Base-by-base conservation (phyloP, 768 basidiomycete species). In the Multifurca ochricompacta region DNA sequence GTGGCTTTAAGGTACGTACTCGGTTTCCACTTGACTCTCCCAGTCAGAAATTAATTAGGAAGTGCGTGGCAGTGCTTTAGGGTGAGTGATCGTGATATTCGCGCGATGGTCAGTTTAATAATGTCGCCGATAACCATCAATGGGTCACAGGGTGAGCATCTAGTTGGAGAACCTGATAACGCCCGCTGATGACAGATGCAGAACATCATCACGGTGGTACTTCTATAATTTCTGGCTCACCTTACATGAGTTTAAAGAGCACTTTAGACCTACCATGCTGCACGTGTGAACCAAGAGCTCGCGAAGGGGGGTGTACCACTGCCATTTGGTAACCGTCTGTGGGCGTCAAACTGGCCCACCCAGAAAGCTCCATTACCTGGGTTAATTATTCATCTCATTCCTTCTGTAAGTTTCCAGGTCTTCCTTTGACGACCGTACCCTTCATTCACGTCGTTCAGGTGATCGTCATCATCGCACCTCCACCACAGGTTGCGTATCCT, bases 221-320 rank as follows among this genome's bases (percentile, higher is more conserved):
- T 35, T 21, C 9, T 13, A 23, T n/a, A 2, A n/a, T 5, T 13
- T 21, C 6, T 25, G 2, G 14, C 5, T 25, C 11, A 23, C 6
- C 16, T 31, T 11, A 42, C 10, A 16, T 4, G 1, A 40, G 9
- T 36, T 37, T 21, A 53, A 32, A 8, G 2, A 10, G n/a, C 21
- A 11, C 21, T 37, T 21, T 46, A 79, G 78, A 77, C 79, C 0
- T 81, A 78, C 59, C 67, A 76, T 11, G 72, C 76, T 2, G 65
- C 76, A 0, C 73, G 76, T 16, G 71, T 82, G 3, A 81, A 80
- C 52, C 80, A 81, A 69, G 80, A 82, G 48, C 73, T 82, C 4
- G 80, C 80, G 4, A 82, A 82, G 56, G 80, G 80, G 62, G 80
- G 80, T 1, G 68, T 82, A n/a, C 80, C 79, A 10, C 70, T 82